A percentile compares a stretch with the other conserved stretches of the same genome.
Conservation (phyloP, 495 filamentous ascomycete genomes). For the Tuber indicum region DNA sequence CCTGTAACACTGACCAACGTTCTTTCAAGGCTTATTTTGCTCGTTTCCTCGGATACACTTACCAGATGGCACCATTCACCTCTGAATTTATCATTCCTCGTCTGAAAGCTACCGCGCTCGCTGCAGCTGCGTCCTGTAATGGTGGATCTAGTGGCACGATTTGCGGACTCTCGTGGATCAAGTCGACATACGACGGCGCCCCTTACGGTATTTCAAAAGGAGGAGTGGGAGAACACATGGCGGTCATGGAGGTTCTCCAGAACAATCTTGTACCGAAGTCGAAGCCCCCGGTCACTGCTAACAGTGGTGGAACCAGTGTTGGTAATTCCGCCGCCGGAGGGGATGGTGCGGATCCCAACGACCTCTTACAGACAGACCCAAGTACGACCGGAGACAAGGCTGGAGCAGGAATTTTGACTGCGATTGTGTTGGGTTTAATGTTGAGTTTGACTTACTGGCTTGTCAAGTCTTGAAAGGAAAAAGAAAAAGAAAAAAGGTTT, state of each 20-base stretch:
- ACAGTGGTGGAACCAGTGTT: conserved; percentile 60
- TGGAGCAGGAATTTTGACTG: conserved; percentile 46
- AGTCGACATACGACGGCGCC: conserved; percentile 49
- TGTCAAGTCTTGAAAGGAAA: conserved; percentile 28
- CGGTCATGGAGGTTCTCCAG: conserved; percentile 55
- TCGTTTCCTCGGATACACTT: conserved; percentile 69
- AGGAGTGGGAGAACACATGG: conserved; percentile 56
- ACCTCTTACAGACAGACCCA: conserved; percentile 25
- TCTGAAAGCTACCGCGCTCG: conserved; percentile 58
- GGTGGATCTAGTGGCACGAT: conserved; percentile 51
- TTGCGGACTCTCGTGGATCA: conserved; percentile 64
- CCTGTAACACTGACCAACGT: conserved; percentile 67
- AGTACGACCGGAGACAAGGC: conserved; percentile 43
- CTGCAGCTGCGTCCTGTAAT: conserved; percentile 64
- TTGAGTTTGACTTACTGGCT: conserved; percentile 45
- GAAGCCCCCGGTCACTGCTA: conserved; percentile 51
- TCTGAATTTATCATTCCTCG: conserved; percentile 56
- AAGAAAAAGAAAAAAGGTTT: neutral
- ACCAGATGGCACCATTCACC: conserved; percentile 65
- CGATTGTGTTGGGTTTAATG: conserved; percentile 40
- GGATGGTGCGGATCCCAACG: conserved; percentile 18
- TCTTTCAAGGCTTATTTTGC: conserved; percentile 83
- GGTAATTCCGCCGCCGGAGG: conserved; percentile 56
- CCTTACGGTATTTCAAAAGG: conserved; percentile 31
- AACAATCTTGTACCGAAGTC: conserved; percentile 47